phyloP scores from a whole-genome alignment of 306 rosid genomes.

The Quillaja saponaria region DNA sequence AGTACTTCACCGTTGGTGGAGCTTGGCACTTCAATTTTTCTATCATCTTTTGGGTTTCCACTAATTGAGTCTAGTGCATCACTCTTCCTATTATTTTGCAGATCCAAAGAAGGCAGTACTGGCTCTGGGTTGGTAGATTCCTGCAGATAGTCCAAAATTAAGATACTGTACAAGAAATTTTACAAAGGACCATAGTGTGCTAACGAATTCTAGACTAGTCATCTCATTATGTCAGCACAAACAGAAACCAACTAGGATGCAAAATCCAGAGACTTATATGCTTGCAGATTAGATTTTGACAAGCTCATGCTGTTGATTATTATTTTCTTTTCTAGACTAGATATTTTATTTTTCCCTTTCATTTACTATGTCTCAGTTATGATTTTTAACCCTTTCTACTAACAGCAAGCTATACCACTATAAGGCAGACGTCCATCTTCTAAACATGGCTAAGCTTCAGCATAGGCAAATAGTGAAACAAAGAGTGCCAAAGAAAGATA shows the following conservation, averaged over 20 bases:
- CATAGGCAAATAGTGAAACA: too few relatives aligned
- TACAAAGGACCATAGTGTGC: slow-evolving; percentile 15
- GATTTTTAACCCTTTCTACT: neutral
- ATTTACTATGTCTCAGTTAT: slow-evolving; percentile 5
- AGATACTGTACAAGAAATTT: slow-evolving; percentile 13
- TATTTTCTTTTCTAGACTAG: too few relatives aligned
- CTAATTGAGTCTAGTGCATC: slow-evolving; percentile 34
- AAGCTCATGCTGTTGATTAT: too few relatives aligned
- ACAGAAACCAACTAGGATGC: slow-evolving; percentile 15
- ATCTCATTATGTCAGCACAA: slow-evolving; percentile 10
- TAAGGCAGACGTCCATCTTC: too few relatives aligned
- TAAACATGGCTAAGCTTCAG: too few relatives aligned
- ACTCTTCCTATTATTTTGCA: slow-evolving; percentile 35
- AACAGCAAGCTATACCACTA: too few relatives aligned
- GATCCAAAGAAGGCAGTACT: slow-evolving; percentile 43
- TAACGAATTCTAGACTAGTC: slow-evolving; percentile 6
- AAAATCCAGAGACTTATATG: neutral
- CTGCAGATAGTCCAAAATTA: slow-evolving; percentile 45
- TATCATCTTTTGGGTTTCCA: slow-evolving; percentile 37
- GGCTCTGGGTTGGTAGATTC: slow-evolving; percentile 43
- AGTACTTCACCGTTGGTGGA: slow-evolving; percentile 27
- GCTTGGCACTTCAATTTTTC: slow-evolving; percentile 34
- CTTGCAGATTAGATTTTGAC: slow-evolving; percentile 13
- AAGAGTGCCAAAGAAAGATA: too few relatives aligned
- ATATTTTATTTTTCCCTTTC: too few relatives aligned